Evolutionary conservation across 164 flowering plant genomes (phyloP), one percentile per base, ranked within the genome.

Genomic region (Stephania japonica): DNA sequence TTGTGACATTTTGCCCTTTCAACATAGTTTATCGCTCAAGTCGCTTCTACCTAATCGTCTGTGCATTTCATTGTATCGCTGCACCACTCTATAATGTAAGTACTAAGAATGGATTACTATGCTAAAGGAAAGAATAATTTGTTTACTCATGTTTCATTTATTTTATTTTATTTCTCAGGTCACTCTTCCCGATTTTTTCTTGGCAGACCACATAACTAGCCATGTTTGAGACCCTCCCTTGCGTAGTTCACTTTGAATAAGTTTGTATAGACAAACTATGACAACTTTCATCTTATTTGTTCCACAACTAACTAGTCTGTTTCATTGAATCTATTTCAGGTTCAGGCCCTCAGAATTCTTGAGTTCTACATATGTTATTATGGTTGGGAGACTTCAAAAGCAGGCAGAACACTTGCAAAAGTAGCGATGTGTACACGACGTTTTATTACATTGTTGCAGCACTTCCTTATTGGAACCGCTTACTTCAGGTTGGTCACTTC

Each of bases 321-420:
- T 7, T 24, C 41, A 43, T 26, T 75, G 5, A 38, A 59, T 67
- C 70, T 77, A 32, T 73, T 70, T 68, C 87, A 91, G 94, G 87
- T 90, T 27, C 94, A 92, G 56, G 89, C 95, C 26, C 65, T 92
- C 53, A 82, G 97, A 74, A 86, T 88, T 68, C 72, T 90, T 42
- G 83, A 85, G 75, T 89, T 90, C 79, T 92, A 89, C 68, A 59
- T 89, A 18, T 92, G 96, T 77, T 90, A 92, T 80, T 92, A 92
- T 73, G 88, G 81, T 4, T 85, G 91, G 91, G 90, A 41, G 81
- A 89, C 73, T 88, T 78, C 84, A 82, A 50, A 67, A 77, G 1
- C 7, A 85, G 91, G 79, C 65, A 78, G 68, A 78, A 84, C 81
- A 82, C 49, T 27, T 90, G 89, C 75, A 59, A 14, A 0, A 72